Conservation (phyloP, 805 yeast genomes). For the Saccharomyces eubayanus region DNA sequence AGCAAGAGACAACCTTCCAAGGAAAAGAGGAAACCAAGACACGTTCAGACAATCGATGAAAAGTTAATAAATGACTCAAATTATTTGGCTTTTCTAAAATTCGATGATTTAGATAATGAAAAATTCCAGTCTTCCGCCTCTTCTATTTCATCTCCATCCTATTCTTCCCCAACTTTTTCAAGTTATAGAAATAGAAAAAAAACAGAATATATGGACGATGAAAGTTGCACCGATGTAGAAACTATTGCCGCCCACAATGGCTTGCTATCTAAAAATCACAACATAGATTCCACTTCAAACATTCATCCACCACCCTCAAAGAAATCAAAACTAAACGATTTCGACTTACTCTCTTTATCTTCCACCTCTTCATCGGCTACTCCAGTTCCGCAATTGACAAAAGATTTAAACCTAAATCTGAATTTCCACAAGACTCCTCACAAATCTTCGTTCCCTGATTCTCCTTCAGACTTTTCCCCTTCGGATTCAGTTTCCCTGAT, state of each 20-base stretch:
- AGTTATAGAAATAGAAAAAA: background rate
- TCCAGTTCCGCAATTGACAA: background rate
- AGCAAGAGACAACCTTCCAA: conserved; percentile 1
- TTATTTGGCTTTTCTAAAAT: conserved; percentile 6
- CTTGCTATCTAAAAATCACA: background rate
- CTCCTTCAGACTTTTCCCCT: background rate
- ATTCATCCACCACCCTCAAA: background rate
- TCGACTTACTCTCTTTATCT: background rate
- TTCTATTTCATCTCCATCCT: background rate
- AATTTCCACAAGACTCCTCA: background rate
- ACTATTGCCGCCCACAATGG: background rate
- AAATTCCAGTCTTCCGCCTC: conserved; percentile 1
- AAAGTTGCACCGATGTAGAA: background rate
- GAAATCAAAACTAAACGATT: background rate
- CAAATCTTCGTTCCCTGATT: background rate
- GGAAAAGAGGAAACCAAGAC: background rate
- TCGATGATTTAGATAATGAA: conserved; percentile 3
- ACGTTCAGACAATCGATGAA: background rate
- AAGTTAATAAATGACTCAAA: background rate
- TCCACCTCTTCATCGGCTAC: background rate
- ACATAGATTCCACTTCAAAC: background rate
- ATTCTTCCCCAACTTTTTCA: background rate
- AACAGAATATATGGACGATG: background rate
- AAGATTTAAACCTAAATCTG: background rate
- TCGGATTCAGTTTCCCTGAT: background rate